A percentile compares a stretch with the other conserved stretches of the same genome.
These are phyloP conservation scores for Fomitiporia mediterranea DNA, from an alignment of 1,284 basidiomycete genomes.

Conservation along the genomic window DNA sequence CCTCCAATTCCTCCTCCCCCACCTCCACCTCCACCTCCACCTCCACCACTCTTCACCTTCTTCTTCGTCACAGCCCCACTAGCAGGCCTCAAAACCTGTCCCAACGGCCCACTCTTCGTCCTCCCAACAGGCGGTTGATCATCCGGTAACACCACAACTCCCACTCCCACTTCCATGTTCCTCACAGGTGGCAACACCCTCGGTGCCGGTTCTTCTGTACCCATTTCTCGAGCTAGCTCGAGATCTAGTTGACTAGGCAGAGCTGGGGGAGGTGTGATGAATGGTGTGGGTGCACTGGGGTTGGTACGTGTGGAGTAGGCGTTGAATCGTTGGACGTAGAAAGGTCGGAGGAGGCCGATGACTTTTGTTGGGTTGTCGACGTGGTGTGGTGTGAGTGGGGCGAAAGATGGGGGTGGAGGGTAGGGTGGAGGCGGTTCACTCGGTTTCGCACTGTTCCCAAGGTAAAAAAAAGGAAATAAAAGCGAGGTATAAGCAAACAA, in stretches of 20 bases:
- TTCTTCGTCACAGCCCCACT: conserved; percentile 30
- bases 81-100: conserved; percentile 52
- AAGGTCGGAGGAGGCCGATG: conserved; percentile 82
- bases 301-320: conserved; percentile 32
- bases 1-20: neutral
- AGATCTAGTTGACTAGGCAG: conserved; percentile 7
- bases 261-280: conserved; percentile 21
- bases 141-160: conserved; percentile 54
- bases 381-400: conserved; percentile 58
- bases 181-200: conserved; percentile 16
- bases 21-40: no score
- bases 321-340: conserved; percentile 61
- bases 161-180: conserved; percentile 25
- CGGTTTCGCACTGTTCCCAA: conserved; percentile 45
- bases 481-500: no score
- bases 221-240: conserved; percentile 4
- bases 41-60: no score
- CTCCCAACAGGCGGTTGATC: conserved; percentile 53
- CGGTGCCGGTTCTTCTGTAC: neutral
- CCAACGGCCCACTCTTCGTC: conserved; percentile 69
- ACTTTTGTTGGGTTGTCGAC: conserved; percentile 72
- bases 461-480: no score
- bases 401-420: conserved; percentile 76
- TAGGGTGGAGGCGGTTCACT: conserved; percentile 81
- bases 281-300: conserved; percentile 22